Evolutionary conservation across 23 red algal genomes (phyloP), one percentile per base, ranked within the genome.

Genomic region (Gracilaria vermiculophylla): DNA sequence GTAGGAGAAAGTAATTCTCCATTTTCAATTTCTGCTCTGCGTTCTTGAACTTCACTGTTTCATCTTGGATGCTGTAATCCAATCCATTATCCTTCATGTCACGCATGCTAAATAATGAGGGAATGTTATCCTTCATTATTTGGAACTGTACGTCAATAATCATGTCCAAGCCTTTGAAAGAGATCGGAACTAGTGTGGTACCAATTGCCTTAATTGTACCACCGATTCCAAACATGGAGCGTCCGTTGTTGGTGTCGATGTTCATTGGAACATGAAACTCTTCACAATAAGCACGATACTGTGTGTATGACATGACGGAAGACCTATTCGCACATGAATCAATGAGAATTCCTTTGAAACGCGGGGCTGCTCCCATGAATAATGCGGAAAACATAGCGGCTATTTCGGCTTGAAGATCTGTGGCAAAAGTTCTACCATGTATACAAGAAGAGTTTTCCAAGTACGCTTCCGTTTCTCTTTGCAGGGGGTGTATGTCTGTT

Each of bases 91-190:
- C 60, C 7, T 28, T 47, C 12, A 47, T 47, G 12, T 47, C 43
- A 5, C 12, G 5, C 43, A 47, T 47, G 43, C 50, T 48, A 15
- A 72, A 51, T 35, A 73, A 65, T 5, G 15, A 33, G 11, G 82
- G 82, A 34, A 20, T 34, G 2, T 71, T 86, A 25, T 86, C 41
- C 17, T 9, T 19, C 7, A 71, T 27, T 12, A 86, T 76, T 25
- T 56, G 61, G 47, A 86, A 72, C 19, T 27, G 60, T 19, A 86
- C 69, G 44, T 86, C 43, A 53, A 86, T 51, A n/a, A 86, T 65
- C 27, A 86, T 9, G 23, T 71, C 21, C 13, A 74, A 51, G 28
- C 75, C 61, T 31, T 73, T 74, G 49, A 86, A 72, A 7, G 82
- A 65, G 20, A 86, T 47, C 32, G 64, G 82, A 27, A 86, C 56